These are phyloP conservation scores for Zychaea mexicana DNA, from an alignment of 371 early-diverging fungal species.

Conservation along the genomic window DNA sequence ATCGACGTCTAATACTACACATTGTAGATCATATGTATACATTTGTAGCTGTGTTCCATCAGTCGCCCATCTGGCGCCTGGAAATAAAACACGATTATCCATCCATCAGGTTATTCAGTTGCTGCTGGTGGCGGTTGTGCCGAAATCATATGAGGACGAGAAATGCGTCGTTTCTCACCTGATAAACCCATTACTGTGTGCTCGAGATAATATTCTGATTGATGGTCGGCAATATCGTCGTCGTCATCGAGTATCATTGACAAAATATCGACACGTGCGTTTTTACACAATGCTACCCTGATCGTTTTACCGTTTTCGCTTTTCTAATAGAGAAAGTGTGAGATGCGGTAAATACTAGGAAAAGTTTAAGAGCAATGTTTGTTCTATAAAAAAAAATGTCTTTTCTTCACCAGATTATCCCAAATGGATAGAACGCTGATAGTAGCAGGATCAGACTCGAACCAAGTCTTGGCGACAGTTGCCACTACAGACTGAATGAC, in stretches of 20 bases:
- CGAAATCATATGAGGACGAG: too few relatives aligned
- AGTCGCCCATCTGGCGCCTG: constrained; percentile 7
- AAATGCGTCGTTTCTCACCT: neutral
- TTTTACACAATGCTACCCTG: constrained; percentile 1
- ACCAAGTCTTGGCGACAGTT: neutral
- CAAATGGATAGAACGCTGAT: neutral
- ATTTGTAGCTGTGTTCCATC: constrained; percentile 7
- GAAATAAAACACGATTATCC: too few relatives aligned
- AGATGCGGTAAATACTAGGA: neutral
- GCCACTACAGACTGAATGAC: neutral
- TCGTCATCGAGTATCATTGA: neutral
- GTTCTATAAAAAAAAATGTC: too few relatives aligned
- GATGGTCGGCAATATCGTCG: neutral
- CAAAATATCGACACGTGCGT: neutral
- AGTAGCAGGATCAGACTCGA: neutral
- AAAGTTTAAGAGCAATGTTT: too few relatives aligned
- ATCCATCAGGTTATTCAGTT: too few relatives aligned
- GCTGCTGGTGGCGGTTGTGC: too few relatives aligned
- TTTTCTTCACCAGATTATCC: neutral
- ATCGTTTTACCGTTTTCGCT: neutral
- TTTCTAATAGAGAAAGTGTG: neutral
- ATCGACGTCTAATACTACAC: neutral
- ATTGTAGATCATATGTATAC: constrained; percentile 11
- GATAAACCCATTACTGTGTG: constrained; percentile 5
- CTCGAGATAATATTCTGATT: neutral